phyloP scores from a whole-genome alignment of 2,329 filamentous ascomycete species.

The Paracamarosporium sp. region DNA sequence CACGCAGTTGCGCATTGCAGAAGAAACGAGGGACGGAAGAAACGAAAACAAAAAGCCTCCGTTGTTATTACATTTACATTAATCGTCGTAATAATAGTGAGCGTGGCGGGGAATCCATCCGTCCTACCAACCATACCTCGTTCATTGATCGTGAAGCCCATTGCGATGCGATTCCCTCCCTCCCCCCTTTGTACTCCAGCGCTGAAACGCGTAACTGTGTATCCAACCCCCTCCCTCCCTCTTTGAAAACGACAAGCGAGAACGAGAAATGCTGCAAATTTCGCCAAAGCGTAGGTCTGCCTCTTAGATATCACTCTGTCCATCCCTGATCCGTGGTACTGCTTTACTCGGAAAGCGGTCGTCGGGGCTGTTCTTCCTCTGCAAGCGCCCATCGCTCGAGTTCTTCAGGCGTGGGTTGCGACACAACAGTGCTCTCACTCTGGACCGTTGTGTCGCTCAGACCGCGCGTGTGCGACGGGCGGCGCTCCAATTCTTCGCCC shows the following conservation, averaged over 20 bases:
- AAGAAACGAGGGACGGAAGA: no score
- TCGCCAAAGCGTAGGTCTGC: slow-evolving; percentile 1
- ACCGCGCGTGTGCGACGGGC: slow-evolving; percentile 38
- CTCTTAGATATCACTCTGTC: neutral
- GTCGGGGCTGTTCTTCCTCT: slow-evolving; percentile 15
- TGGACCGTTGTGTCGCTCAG: slow-evolving; percentile 40
- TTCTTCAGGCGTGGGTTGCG: slow-evolving; percentile 43
- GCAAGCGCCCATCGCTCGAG: slow-evolving; percentile 31
- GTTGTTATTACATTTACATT: slow-evolving; percentile 2
- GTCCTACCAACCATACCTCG: no score
- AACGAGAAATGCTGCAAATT: slow-evolving; percentile 1
- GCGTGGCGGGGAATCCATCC: slow-evolving; percentile 2
- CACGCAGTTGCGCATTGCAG: neutral
- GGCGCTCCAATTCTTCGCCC: slow-evolving; percentile 20
- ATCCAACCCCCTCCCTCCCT: neutral
- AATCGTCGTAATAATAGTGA: slow-evolving; percentile 5
- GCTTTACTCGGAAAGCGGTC: slow-evolving; percentile 21
- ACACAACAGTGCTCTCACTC: slow-evolving; percentile 43
- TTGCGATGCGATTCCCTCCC: no score
- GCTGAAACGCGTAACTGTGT: neutral
- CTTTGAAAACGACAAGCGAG: slow-evolving; percentile 4
- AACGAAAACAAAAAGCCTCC: neutral
- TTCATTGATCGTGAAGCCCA: neutral
- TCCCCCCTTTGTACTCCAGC: neutral
- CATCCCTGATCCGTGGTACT: neutral